phyloP scores from a whole-genome alignment of 345 rosid genomes.

The Orychophragmus violaceus region DNA sequence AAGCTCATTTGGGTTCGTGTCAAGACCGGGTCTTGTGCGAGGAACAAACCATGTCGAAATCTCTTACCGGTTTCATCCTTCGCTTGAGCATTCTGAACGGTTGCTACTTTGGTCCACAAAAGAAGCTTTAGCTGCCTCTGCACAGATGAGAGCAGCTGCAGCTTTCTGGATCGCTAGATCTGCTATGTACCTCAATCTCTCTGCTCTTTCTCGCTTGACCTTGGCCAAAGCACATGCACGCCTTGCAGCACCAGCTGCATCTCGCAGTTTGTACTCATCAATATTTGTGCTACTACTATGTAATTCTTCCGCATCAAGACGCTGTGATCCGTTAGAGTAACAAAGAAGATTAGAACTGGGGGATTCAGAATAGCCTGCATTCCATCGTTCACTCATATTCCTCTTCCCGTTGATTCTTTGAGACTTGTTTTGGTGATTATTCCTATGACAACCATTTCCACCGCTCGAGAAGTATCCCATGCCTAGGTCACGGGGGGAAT shows the following conservation, averaged over 20 bases:
- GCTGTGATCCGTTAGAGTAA: conserved; percentile 33
- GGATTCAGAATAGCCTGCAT: conserved; percentile 43
- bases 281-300: conserved; percentile 42
- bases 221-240: conserved; percentile 61
- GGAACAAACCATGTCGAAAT: conserved; percentile 1
- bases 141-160: conserved; percentile 72
- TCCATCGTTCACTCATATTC: conserved; percentile 41
- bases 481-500: conserved; percentile 41
- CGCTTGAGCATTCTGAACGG: conserved; percentile 16
- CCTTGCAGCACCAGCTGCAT: conserved; percentile 72
- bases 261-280: conserved; percentile 62
- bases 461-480: conserved; percentile 36
- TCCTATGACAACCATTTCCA: conserved; percentile 46
- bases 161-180: conserved; percentile 90
- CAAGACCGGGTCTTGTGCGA: conserved; percentile 6
- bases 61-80: no score
- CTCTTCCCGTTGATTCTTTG: conserved; percentile 45
- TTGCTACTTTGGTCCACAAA: conserved; percentile 34
- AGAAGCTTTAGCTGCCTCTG: conserved; percentile 72
- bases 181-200: conserved; percentile 65
- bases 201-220: conserved; percentile 74
- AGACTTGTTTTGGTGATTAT: conserved; percentile 39
- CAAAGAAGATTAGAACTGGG: conserved; percentile 37
- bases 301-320: conserved; percentile 36
- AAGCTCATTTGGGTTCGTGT: conserved; percentile 19